phyloP scores from a whole-genome alignment of 2,329 filamentous ascomycete species.

The Colletotrichum orbiculare region DNA sequence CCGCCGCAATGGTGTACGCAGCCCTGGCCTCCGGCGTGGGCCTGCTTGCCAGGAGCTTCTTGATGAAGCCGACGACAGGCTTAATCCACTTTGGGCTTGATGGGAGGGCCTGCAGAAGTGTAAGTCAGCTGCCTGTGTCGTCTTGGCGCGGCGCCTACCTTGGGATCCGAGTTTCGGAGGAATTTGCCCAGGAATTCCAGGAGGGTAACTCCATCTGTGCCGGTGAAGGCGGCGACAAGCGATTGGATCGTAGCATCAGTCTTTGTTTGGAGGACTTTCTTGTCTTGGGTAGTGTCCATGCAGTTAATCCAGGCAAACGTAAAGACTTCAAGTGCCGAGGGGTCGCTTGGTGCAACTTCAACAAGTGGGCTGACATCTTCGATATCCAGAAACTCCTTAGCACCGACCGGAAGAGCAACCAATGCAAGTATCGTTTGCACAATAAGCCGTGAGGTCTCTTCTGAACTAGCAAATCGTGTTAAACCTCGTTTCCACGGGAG shows the following conservation, averaged over 20 bases:
- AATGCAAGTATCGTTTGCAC: conserved; percentile 69
- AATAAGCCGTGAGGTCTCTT: conserved; percentile 62
- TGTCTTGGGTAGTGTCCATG: conserved; percentile 47
- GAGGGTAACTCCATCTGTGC: conserved; percentile 70
- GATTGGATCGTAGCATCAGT: conserved; percentile 60
- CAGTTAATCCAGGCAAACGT: conserved; percentile 67
- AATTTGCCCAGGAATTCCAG: conserved; percentile 66
- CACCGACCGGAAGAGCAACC: conserved; percentile 62
- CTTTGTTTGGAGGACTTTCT: conserved; percentile 46
- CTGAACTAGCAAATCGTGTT: conserved; percentile 52
- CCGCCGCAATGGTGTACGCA: conserved; percentile 69
- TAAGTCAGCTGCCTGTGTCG: conserved; percentile 35
- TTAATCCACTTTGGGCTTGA: conserved; percentile 65
- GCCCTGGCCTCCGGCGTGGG: conserved; percentile 66
- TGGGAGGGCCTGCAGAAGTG: conserved; percentile 55
- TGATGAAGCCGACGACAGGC: conserved; percentile 59
- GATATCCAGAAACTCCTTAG: conserved; percentile 58
- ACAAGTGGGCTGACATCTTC: conserved; percentile 66
- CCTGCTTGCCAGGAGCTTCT: conserved; percentile 63
- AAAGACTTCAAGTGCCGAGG: conserved; percentile 66
- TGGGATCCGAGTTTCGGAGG: conserved; percentile 59
- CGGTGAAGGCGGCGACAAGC: conserved; percentile 65
- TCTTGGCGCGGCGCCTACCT: conserved; percentile 50
- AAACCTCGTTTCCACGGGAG: neutral
- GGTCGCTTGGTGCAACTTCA: conserved; percentile 65